Conservation (phyloP, 75 land plant species). For the Sequoia sempervirens region DNA sequence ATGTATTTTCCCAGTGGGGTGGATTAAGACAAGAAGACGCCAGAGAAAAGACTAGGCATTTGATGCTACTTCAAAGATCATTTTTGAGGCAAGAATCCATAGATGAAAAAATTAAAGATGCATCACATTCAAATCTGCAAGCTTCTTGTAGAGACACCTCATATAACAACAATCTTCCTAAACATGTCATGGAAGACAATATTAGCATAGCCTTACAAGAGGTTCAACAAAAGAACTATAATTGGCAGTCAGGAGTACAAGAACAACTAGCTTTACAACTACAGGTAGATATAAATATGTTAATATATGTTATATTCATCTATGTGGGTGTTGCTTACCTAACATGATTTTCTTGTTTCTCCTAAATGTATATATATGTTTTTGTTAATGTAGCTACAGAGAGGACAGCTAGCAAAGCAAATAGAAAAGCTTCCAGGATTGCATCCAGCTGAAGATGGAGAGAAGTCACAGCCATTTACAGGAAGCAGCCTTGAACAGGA, state of each 20-base stretch:
- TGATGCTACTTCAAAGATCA: conserved; percentile 2
- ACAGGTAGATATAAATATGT: background rate
- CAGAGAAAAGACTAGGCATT: background rate
- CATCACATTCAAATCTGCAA: background rate
- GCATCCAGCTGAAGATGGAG: background rate
- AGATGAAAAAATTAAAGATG: background rate
- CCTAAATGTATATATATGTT: background rate
- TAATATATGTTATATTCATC: no score
- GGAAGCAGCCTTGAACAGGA: background rate
- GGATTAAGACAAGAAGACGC: background rate
- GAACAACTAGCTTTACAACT: conserved; percentile 9
- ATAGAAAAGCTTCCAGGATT: background rate
- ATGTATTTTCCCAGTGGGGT: background rate
- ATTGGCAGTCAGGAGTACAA: conserved; percentile 3
- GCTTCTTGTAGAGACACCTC: background rate
- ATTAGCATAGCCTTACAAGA: background rate
- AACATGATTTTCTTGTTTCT: no score
- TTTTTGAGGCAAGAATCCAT: background rate
- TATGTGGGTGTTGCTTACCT: background rate
- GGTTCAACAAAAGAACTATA: background rate
- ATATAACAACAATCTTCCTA: background rate
- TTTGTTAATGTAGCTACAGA: background rate
- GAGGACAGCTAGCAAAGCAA: background rate
- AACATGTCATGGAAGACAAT: background rate
- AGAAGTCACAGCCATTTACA: background rate